Base-by-base conservation (phyloP, 306 rosid genomes). In the Cucumis melo region DNA sequence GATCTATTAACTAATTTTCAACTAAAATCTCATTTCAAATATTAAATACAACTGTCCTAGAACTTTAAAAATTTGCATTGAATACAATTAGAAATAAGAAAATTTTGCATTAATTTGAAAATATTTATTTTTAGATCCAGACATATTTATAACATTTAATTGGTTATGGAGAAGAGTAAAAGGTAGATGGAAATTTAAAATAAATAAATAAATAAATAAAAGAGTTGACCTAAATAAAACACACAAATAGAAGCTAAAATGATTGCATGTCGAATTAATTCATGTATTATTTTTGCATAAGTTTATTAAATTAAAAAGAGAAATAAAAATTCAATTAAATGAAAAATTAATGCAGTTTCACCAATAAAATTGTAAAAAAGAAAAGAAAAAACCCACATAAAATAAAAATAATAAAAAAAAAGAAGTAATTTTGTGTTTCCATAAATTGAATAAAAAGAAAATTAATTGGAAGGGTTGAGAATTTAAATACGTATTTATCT, bases 401-500 rank as follows among this genome's bases (percentile, higher is more conserved):
- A n/a, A n/a, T n/a, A n/a, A n/a, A n/a, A n/a, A n/a, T n/a, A 6
- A 0, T 3, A 4, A 23, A 41, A 6, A 23, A 21, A 11, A 27
- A 27, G 32, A 27, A 2, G 2, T 27, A 1, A 2, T 27, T 1
- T 27, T 27, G 2, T 3, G 15, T 57, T 59, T 11, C 64, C 34
- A 59, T 12, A 24, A 59, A 24, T 11, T 59, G 5, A 0, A 59
- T 4, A 57, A 51, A 16, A 32, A 32, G 34, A 0, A 16, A 16
- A 51, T 51, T 44, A 51, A 72, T 29, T 51, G 76, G 58, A 23
- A 27, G 57, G 34, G 75, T 21, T 41, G 75, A 11, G 75, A 46
- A 71, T 71, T 71, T 71, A 17, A 72, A 72, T 72, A 23, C 10
- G 78, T 39, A 75, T 75, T 75, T 38, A 75, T 75, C 78, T 64